Evolutionary conservation across 2,329 filamentous ascomycete genomes (phyloP).

Genomic region (Cercospora zeina): DNA sequence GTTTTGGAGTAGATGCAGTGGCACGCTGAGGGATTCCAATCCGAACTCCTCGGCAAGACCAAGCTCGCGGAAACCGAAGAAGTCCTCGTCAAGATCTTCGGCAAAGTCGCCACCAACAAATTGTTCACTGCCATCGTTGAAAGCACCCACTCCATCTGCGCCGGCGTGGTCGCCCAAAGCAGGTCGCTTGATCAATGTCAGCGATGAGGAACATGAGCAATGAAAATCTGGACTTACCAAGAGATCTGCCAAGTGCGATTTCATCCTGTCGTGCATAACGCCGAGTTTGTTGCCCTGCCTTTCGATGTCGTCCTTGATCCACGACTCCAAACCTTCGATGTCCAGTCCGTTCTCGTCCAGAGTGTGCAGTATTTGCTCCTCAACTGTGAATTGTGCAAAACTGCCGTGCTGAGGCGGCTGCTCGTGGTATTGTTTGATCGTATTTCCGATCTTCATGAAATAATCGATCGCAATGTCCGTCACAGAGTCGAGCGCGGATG

Average conservation of each 20-base stretch:
- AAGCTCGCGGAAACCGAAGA: slow-evolving; percentile 96
- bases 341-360: slow-evolving; percentile 82
- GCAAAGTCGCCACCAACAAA: slow-evolving; percentile 97
- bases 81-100: slow-evolving; percentile 96
- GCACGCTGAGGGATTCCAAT: slow-evolving; percentile 82
- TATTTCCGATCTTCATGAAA: slow-evolving; percentile 78
- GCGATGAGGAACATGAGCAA: not conserved
- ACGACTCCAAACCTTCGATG: slow-evolving; percentile 75
- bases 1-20: slow-evolving; percentile 88
- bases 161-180: slow-evolving; percentile 74
- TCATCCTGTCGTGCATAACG: slow-evolving; percentile 92
- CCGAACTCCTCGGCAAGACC: slow-evolving; percentile 91
- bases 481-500: slow-evolving; percentile 84
- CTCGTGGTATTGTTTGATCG: slow-evolving; percentile 80
- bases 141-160: slow-evolving; percentile 81
- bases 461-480: slow-evolving; percentile 89
- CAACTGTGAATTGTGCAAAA: slow-evolving; percentile 68
- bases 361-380: slow-evolving; percentile 85
- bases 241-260: slow-evolving; percentile 85
- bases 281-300: slow-evolving; percentile 75
- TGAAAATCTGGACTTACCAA: slow-evolving; percentile 51
- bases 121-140: slow-evolving; percentile 95
- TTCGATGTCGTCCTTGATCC: slow-evolving; percentile 92
- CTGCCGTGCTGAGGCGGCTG: slow-evolving; percentile 62
- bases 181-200: slow-evolving; percentile 58